Conservation (phyloP, 1,139 yeast genomes). For the Pichia sp. region DNA sequence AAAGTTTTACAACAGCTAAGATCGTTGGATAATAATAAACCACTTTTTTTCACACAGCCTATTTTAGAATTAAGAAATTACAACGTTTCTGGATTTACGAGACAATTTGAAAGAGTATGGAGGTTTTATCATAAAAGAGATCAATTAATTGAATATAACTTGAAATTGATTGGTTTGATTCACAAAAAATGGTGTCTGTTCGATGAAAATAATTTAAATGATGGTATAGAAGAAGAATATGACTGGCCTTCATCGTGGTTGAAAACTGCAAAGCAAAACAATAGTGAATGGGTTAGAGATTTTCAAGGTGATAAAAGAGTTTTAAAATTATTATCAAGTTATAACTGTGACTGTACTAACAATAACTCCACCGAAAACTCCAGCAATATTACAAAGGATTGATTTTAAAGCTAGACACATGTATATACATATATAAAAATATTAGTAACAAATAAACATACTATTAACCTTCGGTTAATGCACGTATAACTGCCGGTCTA, state of each 20-base stretch:
- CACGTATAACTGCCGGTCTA: conserved; percentile 76
- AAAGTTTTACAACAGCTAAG: conserved; percentile 11
- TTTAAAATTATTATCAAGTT: conserved; percentile 45
- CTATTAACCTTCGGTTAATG: conserved; percentile 33
- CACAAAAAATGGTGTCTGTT: conserved; percentile 44
- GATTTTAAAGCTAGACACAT: neutral
- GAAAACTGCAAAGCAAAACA: conserved; percentile 56
- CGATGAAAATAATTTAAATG: conserved; percentile 45
- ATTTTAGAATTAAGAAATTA: conserved; percentile 67
- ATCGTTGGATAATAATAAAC: conserved; percentile 36
- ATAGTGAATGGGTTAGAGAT: conserved; percentile 87
- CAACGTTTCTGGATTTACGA: conserved; percentile 69
- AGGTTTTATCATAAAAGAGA: conserved; percentile 70
- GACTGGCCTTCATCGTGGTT: conserved; percentile 95
- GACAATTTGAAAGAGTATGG: conserved; percentile 68
- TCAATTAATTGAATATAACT: conserved; percentile 66
- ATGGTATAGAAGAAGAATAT: conserved; percentile 61
- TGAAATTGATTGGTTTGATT: conserved; percentile 43
- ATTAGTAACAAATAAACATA: neutral
- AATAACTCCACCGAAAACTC: too few relatives aligned
- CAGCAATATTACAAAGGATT: neutral
- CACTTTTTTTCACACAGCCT: conserved; percentile 68
- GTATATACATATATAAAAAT: neutral
- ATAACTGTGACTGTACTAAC: conserved; percentile 1
- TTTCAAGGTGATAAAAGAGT: conserved; percentile 66